These are phyloP conservation scores for Pascua guehoae DNA, from an alignment of 1,284 basidiomycete genomes.

Conservation along the genomic window DNA sequence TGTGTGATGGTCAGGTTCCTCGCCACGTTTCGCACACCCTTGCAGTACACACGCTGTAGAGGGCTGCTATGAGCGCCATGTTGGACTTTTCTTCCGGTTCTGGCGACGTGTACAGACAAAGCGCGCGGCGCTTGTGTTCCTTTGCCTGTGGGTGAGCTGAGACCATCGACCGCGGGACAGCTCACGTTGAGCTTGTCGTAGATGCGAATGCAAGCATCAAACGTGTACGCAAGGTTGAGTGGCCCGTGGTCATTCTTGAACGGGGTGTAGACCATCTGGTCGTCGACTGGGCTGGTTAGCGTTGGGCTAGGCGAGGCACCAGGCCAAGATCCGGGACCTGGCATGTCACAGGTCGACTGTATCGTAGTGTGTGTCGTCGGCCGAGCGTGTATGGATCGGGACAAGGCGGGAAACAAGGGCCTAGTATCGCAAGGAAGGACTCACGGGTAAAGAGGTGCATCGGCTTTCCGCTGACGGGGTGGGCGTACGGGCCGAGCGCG, in stretches of 20 bases:
- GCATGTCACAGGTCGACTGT: neutral
- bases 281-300: conserved; percentile 52
- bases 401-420: conserved; percentile 65
- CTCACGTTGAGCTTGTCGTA: conserved; percentile 80
- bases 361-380: too few relatives aligned
- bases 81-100: conserved; percentile 87
- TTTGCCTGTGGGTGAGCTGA: conserved; percentile 57
- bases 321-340: too few relatives aligned
- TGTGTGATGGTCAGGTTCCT: conserved; percentile 41
- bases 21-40: too few relatives aligned
- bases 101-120: conserved; percentile 85
- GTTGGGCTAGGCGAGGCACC: neutral
- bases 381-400: too few relatives aligned
- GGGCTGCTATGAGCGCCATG: conserved; percentile 82
- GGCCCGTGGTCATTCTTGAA: conserved; percentile 97
- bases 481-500: conserved; percentile 24
- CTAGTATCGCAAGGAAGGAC: conserved; percentile 10
- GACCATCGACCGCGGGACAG: conserved; percentile 2
- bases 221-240: conserved; percentile 84
- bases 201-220: conserved; percentile 88
- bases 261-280: conserved; percentile 84
- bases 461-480: conserved; percentile 29
- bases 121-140: conserved; percentile 49
- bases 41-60: conserved; percentile 57
- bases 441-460: conserved; percentile 39